Conservation (phyloP, 768 basidiomycete genomes). For the Exidia glandulosa region DNA sequence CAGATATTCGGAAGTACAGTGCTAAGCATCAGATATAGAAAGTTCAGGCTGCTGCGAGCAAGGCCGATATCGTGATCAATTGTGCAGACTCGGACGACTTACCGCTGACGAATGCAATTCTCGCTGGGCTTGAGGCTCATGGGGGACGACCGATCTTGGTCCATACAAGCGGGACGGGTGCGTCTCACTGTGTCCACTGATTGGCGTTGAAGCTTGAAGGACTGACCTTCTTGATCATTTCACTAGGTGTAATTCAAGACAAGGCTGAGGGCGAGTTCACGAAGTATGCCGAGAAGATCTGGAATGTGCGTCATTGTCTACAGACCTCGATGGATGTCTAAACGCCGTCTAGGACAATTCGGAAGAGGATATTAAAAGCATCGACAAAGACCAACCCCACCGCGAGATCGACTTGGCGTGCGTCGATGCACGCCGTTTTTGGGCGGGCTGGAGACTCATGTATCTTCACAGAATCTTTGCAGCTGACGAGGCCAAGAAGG, state of each 20-base stretch:
- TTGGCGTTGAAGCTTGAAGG: too few species aligned
- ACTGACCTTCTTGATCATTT: too few species aligned
- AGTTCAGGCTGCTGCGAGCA: background rate
- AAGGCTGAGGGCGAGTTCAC: conserved; percentile 9
- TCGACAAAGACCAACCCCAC: conserved; percentile 11
- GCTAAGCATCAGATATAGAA: background rate
- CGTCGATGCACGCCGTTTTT: background rate
- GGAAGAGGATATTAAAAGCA: conserved; percentile 14
- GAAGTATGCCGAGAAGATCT: conserved; percentile 10
- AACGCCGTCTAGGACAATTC: conserved; percentile 10
- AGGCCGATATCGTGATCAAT: conserved; percentile 15
- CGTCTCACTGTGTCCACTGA: too few species aligned
- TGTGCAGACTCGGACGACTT: conserved; percentile 16
- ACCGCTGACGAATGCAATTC: conserved; percentile 11
- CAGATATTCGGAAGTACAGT: background rate
- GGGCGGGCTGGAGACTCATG: background rate
- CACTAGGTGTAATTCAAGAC: conserved; percentile 7
- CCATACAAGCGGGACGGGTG: conserved; percentile 13
- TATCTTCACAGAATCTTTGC: conserved; percentile 11
- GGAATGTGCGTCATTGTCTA: conserved; percentile 8
- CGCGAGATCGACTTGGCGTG: conserved; percentile 16
- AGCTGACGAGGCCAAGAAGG: conserved; percentile 6
- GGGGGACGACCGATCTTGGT: conserved; percentile 12
- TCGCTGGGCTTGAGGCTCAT: conserved; percentile 6
- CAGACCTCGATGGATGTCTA: background rate